These are phyloP conservation scores for Candida orba DNA, from an alignment of 805 yeast species.

Conservation along the genomic window DNA sequence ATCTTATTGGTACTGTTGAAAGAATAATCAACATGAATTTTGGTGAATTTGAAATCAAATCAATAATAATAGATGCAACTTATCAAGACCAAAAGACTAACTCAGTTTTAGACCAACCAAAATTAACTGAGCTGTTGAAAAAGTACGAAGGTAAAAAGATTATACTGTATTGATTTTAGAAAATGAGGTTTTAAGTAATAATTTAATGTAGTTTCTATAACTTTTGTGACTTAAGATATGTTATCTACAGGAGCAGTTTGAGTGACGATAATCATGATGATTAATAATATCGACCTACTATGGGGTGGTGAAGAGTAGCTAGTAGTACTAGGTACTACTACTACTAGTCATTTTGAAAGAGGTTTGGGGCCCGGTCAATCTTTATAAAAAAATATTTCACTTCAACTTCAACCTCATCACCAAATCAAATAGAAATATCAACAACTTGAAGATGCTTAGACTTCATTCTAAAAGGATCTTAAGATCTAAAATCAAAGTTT, in stretches of 20 bases:
- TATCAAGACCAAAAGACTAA: conserved; percentile 22
- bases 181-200: background rate
- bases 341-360: too few species aligned
- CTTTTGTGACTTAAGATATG: too few species aligned
- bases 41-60: conserved; percentile 15
- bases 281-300: too few species aligned
- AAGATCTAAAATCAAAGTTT: background rate
- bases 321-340: too few species aligned
- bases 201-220: background rate
- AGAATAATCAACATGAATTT: conserved; percentile 16
- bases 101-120: conserved; percentile 22
- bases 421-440: background rate
- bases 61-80: conserved; percentile 21
- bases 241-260: too few species aligned
- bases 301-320: too few species aligned
- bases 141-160: conserved; percentile 20
- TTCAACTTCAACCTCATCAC: background rate
- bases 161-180: conserved; percentile 15
- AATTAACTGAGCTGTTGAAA: conserved; percentile 17
- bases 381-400: background rate
- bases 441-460: background rate
- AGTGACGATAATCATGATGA: too few species aligned
- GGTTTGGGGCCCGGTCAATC: too few species aligned
- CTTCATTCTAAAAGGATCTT: background rate
- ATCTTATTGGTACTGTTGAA: conserved; percentile 22